A percentile compares a stretch with the other conserved stretches of the same genome.
These are phyloP conservation scores for Lithospermum erythrorhizon DNA, from an alignment of 257 asterid genomes.

Conservation along the genomic window DNA sequence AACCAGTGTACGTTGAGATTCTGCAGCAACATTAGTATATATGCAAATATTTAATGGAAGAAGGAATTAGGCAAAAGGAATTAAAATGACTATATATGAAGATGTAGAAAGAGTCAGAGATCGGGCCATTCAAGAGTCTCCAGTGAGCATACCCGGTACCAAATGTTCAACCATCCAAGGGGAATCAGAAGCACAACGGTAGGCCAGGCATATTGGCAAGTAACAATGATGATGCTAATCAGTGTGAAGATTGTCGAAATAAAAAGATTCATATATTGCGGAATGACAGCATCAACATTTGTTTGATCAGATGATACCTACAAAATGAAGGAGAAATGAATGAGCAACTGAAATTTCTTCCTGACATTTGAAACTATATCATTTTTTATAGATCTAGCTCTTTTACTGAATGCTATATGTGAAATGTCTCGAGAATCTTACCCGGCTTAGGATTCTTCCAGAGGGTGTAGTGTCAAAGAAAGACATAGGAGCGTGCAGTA, in stretches of 20 bases:
- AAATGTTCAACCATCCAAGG: slow-evolving; percentile 77
- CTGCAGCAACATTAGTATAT: background rate
- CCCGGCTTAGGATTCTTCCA: slow-evolving; percentile 92
- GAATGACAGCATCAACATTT: slow-evolving; percentile 67
- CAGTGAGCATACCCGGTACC: slow-evolving; percentile 63
- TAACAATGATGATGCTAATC: slow-evolving; percentile 60
- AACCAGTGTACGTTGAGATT: too few species aligned
- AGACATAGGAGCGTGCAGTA: slow-evolving; percentile 94
- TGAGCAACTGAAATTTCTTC: background rate
- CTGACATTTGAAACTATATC: background rate
- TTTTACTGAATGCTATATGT: background rate
- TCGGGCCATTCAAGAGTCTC: background rate
- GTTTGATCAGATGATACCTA: slow-evolving; percentile 94
- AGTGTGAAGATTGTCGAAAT: slow-evolving; percentile 45
- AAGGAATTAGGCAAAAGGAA: too few species aligned
- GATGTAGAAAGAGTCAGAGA: background rate
- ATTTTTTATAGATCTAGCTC: background rate
- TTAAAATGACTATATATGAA: background rate
- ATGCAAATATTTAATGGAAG: background rate
- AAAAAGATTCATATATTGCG: slow-evolving; percentile 48
- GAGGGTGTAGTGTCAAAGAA: slow-evolving; percentile 98
- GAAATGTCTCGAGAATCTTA: slow-evolving; percentile 19
- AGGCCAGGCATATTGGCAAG: slow-evolving; percentile 96
- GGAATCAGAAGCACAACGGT: slow-evolving; percentile 66
- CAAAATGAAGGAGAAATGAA: slow-evolving; percentile 10